Base-by-base conservation (phyloP, 495 filamentous ascomycete species). In the Podospora conica region DNA sequence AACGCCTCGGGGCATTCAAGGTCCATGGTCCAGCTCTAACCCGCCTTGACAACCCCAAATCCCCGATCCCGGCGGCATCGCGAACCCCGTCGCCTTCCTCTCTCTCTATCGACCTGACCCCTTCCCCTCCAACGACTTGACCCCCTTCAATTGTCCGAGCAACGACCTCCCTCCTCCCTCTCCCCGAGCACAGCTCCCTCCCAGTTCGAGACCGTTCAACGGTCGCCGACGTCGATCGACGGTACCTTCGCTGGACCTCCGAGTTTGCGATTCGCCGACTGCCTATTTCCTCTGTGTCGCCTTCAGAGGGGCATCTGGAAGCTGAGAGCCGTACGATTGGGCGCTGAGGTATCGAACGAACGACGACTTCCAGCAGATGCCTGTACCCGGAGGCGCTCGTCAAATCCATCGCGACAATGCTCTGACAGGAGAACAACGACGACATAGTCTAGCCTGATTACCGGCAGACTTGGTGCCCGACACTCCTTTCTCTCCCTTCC, bases 341-440 rank as follows among this genome's bases (percentile, higher is more conserved):
- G 40, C 40, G 6, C 40, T 48, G 18, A n/a, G n/a, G n/a, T n/a
- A n/a, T 48, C 40, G 40, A 48, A n/a, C 40, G 15, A n/a, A 48
- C 40, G 40, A 48, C 25, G 25, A 27, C 25, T 8, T 48, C 6
- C 40, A n/a, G n/a, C 63, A 61, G 70, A 63, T 40, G 24, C 64
- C 68, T 60, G 67, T 71, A 73, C 70, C 70, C 75, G 72, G 71
- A 67, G 40, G 40, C 40, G 40, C 40, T 48, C n/a, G 40, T 48
- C 18, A 48, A n/a, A 48, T n/a, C 57, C 33, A 27, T 71, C 64
- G 69, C 72, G 69, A 72, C 73, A 68, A 75, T 75, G 78, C 72
- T 75, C 69, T 78, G 66, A 75, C 58, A 65, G 68, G 67, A 67
- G 72, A 73, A 71, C 74, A 75, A 78, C 77, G 75, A 79, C 76